Conservation (phyloP, 2,329 filamentous ascomycete genomes). For the Nemania diffusa region DNA sequence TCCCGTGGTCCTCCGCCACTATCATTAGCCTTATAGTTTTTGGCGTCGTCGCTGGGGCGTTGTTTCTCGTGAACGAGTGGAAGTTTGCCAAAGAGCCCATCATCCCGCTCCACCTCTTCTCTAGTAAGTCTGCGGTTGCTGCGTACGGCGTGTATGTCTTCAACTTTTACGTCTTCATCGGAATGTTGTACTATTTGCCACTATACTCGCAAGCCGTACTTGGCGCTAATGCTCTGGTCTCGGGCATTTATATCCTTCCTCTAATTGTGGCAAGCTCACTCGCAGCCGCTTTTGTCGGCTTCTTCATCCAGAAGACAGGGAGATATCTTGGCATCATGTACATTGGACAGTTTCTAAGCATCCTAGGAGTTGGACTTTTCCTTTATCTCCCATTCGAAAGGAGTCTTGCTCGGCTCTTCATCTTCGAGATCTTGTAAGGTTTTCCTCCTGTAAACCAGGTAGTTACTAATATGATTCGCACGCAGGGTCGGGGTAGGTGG, state of each 20-base stretch:
- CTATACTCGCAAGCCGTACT: conserved; percentile 78
- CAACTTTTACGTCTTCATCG: conserved; percentile 70
- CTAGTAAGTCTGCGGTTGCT: conserved; percentile 64
- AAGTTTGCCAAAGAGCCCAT: conserved; percentile 72
- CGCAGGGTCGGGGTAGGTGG: conserved; percentile 63
- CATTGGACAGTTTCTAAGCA: conserved; percentile 63
- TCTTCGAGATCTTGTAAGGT: conserved; percentile 64
- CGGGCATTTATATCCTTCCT: conserved; percentile 70
- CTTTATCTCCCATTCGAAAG: conserved; percentile 64
- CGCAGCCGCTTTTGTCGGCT: conserved; percentile 52
- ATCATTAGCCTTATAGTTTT: conserved; percentile 73
- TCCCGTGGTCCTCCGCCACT: conserved; percentile 69
- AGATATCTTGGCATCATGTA: conserved; percentile 67
- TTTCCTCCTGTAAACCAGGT: conserved; percentile 6
- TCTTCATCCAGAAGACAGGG: conserved; percentile 58
- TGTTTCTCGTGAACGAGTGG: conserved; percentile 71
- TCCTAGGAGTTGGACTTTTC: conserved; percentile 67
- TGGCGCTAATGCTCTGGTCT: conserved; percentile 68
- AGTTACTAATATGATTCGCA: conserved; percentile 13
- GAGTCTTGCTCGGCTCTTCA: conserved; percentile 59
- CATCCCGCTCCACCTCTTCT: conserved; percentile 74
- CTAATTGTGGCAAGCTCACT: conserved; percentile 63
- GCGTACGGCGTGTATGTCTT: conserved; percentile 59
- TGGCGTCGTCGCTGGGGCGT: conserved; percentile 58
- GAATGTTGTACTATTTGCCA: conserved; percentile 75